These are phyloP conservation scores for Naumovozyma dairenensis DNA, from an alignment of 805 yeast genomes.

Conservation along the genomic window DNA sequence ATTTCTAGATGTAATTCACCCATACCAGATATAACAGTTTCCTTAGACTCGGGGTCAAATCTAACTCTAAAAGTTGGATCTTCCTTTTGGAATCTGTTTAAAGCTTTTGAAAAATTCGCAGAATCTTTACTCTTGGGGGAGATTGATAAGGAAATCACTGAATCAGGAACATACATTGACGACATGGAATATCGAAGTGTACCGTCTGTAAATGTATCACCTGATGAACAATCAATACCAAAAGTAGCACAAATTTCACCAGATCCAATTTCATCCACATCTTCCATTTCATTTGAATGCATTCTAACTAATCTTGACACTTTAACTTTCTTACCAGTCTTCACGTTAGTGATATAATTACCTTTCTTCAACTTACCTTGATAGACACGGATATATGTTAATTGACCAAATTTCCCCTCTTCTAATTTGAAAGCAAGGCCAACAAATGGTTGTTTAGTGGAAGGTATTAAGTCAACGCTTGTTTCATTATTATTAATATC, in stretches of 20 bases:
- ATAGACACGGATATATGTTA: constrained; percentile 92
- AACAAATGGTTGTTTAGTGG: constrained; percentile 70
- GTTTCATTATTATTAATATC: constrained; percentile 58
- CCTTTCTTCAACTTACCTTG: constrained; percentile 95
- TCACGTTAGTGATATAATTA: constrained; percentile 74
- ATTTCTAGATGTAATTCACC: constrained; percentile 96
- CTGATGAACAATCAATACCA: constrained; percentile 98
- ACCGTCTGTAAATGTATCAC: constrained; percentile 93
- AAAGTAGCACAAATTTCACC: constrained; percentile 99
- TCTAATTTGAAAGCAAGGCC: constrained; percentile 98
- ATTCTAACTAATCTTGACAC: constrained; percentile 90
- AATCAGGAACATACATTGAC: constrained; percentile 98
- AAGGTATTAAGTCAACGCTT: constrained; percentile 66
- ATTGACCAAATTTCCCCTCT: constrained; percentile 96
- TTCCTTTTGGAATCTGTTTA: constrained; percentile 95
- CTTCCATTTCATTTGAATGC: constrained; percentile 99
- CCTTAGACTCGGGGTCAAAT: constrained; percentile 86
- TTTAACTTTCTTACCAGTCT: constrained; percentile 87
- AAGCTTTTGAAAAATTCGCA: constrained; percentile 88
- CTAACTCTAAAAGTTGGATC: constrained; percentile 96
- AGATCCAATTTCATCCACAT: constrained; percentile 86
- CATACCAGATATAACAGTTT: constrained; percentile 87
- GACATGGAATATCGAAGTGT: constrained; percentile 77
- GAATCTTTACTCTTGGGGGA: constrained; percentile 81
- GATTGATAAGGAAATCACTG: constrained; percentile 89